These are phyloP conservation scores for Cynanchum wilfordii DNA, from an alignment of 257 asterid genomes.

Conservation along the genomic window DNA sequence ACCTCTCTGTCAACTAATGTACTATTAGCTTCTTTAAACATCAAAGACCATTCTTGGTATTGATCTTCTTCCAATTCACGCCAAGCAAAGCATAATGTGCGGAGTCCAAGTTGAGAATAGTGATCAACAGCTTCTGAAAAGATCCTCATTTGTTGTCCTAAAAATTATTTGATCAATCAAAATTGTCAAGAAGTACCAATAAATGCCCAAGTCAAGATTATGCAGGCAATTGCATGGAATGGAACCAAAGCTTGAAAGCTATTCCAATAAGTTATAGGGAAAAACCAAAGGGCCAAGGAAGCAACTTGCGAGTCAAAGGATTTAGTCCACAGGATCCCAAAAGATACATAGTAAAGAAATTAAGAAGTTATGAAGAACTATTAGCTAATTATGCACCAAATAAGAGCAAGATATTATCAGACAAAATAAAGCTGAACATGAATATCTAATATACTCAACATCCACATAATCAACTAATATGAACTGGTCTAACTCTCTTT, in stretches of 20 bases:
- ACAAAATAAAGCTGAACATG: slow-evolving; percentile 1
- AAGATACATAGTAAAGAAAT: not conserved
- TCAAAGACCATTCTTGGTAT: slow-evolving; percentile 82
- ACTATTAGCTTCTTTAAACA: slow-evolving; percentile 96
- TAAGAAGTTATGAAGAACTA: not conserved
- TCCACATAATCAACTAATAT: not conserved
- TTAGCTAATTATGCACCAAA: not conserved
- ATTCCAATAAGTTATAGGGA: not conserved
- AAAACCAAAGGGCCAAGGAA: not conserved
- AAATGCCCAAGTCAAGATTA: not conserved
- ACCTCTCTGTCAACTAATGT: slow-evolving; percentile 96
- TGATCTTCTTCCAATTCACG: slow-evolving; percentile 78
- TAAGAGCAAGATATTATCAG: not conserved
- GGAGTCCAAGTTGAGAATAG: slow-evolving; percentile 91
- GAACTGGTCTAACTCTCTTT: not conserved
- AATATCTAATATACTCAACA: not conserved
- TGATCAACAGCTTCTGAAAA: slow-evolving; percentile 88
- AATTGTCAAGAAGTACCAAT: not conserved
- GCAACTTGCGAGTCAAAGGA: not conserved
- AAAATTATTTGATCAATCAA: slow-evolving; percentile 20
- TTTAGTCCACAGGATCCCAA: not conserved
- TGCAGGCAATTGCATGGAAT: not conserved
- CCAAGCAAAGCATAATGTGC: slow-evolving; percentile 96
- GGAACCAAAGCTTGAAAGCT: too few species aligned
- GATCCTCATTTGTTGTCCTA: slow-evolving; percentile 79